Percentiles rank a stretch among this genome's conserved stretches.
Conservation (phyloP, 106 monocot species). For the Apostasia shenzhenica region DNA sequence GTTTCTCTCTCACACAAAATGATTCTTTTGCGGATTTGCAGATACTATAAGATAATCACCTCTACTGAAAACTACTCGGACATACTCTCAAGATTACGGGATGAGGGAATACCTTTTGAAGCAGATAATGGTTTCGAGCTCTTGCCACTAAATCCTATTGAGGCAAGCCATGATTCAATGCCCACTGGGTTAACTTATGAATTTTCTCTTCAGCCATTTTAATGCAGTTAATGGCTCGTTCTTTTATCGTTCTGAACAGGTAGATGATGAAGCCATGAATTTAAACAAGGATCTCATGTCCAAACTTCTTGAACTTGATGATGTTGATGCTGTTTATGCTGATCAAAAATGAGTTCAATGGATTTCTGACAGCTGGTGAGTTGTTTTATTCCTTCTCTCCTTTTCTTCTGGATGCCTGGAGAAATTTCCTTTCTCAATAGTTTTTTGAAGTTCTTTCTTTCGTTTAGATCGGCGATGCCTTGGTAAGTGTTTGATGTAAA, state of each 20-base stretch:
- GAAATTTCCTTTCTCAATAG: background rate
- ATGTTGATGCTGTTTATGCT: slow-evolving; percentile 90
- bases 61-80: slow-evolving; percentile 68
- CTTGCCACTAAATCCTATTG: slow-evolving; percentile 65
- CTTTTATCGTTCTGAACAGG: slow-evolving; percentile 22
- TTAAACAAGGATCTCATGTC: slow-evolving; percentile 84
- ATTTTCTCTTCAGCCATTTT: background rate
- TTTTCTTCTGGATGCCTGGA: background rate
- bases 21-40: slow-evolving; percentile 10
- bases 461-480: too few relatives aligned
- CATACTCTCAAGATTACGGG: slow-evolving; percentile 61
- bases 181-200: background rate
- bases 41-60: slow-evolving; percentile 83
- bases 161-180: slow-evolving; percentile 32
- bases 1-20: too few relatives aligned
- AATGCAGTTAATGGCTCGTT: background rate
- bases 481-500: too few relatives aligned
- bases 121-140: slow-evolving; percentile 93
- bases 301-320: slow-evolving; percentile 93
- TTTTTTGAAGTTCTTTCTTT: too few relatives aligned
- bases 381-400: background rate
- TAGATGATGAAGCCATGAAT: slow-evolving; percentile 84
- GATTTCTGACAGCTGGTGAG: background rate
- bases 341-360: slow-evolving; percentile 54
- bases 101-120: slow-evolving; percentile 82